A percentile compares a stretch with the other conserved stretches of the same genome.
Conservation (phyloP, 306 rosid genomes). For the Cucurbita argyrosperma region DNA sequence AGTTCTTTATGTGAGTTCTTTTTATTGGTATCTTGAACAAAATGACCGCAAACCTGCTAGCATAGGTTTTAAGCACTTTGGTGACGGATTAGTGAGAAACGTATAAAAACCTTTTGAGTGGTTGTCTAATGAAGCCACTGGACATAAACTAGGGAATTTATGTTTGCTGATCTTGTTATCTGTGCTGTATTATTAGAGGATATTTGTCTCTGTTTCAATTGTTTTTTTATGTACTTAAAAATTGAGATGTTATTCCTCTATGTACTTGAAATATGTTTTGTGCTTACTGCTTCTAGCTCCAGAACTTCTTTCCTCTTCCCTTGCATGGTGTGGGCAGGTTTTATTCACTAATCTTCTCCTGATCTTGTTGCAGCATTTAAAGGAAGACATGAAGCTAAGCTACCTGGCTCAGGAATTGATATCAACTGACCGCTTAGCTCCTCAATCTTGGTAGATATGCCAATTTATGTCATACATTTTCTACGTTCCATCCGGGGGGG, state of each 20-base stretch:
- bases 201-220: not conserved
- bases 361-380: constrained; percentile 66
- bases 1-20: constrained; percentile 85
- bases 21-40: not conserved
- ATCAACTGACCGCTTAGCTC: constrained; percentile 87
- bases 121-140: not conserved
- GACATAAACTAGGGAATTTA: not conserved
- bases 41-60: not conserved
- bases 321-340: not conserved
- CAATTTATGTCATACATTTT: not conserved
- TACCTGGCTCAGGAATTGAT: constrained; percentile 85
- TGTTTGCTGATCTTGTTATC: not conserved
- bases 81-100: not conserved
- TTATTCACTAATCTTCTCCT: constrained; percentile 15
- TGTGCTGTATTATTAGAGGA: not conserved
- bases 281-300: not conserved
- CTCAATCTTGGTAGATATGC: constrained; percentile 77
- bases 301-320: not conserved
- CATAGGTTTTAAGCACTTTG: not conserved
- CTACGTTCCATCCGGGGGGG: not conserved
- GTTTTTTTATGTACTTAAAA: not conserved
- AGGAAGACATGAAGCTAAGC: constrained; percentile 97
- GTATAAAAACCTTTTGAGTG: not conserved
- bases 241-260: not conserved
- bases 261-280: not conserved